Base-by-base conservation (phyloP, 2,329 filamentous ascomycete genomes). In the Aureobasidium melanogenum region DNA sequence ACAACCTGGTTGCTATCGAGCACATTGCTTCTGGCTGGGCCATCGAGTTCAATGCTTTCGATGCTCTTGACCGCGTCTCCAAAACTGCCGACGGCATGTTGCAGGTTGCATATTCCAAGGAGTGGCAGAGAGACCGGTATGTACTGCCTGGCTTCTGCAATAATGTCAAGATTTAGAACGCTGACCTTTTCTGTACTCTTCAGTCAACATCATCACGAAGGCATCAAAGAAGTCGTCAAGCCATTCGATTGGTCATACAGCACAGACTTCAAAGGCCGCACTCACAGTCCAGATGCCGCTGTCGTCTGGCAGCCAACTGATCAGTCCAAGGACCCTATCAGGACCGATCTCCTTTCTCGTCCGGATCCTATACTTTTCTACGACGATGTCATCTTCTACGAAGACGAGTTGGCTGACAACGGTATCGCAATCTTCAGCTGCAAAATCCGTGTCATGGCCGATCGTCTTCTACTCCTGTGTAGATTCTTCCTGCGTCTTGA, bases 211-310 rank as follows among this genome's bases (percentile, higher is more conserved):
- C 88, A 88, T 54, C 88, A 91, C 66, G 84, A 88, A 68, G 89
- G 88, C 61, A 96, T 99, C 72, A 91, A 90, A 71, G 91, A 97
- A 71, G 87, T 97, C 28, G 90, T 99, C 60, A 92, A 92, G 77
- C 92, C 93, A 3, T 99, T 95, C 73, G 94, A 99, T 77, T 99
- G 94, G 94, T 96, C 91, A 64, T 99, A 97, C 76, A 94, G 86
- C 66, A 96, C 93, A 38, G 82, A 87, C 66, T 99, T 96, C 75
- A 82, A 82, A 61, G 94, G 94, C 55, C 90, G 88, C 3, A 75
- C 87, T 10, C 57, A 65, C 24, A 28, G 41, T 5, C 65, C 62
- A 8, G 62, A 46, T 26, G 44, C 64, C 5, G 59, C 64, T n/a
- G 54, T 62, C 15, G 51, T 58, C 38, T 70, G 71, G 71, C 63